Evolutionary conservation across 768 basidiomycete species (phyloP), one percentile per base, ranked within the genome.

Genomic region (Tulasnella sp.): DNA sequence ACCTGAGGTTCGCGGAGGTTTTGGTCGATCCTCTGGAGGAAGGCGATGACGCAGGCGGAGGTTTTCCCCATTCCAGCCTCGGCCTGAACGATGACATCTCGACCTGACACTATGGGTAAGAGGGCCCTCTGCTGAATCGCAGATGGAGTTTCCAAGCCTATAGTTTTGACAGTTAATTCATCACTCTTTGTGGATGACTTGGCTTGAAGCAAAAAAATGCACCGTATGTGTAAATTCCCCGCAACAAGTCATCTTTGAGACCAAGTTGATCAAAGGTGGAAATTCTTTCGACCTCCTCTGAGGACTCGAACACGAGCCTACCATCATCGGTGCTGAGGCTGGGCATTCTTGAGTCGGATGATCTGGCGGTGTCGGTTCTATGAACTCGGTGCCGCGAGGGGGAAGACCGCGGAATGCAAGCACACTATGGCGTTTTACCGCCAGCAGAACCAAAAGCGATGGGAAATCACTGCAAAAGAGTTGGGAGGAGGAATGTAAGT

Each of bases 61-160:
- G 97, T 99, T 95, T 99, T 99, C 90, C 97, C 97, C 50, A 97
- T 98, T 86, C 97, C 97, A 46, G 97, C 98, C 88, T 99, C 97
- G 64, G 97, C 97, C 88, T 98, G 97, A 48, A 97, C 97, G 86
- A 99, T 98, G 81, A 98, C 97, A 90, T 99, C 97, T 83, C 97
- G 93, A 41, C 95, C 95, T 88, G 95, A 94, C 75, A 92, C 95
- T 85, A 99, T 97, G 76, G 97, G 97, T 81, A 97, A 89, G 86
- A 99, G 98, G 75, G 97, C 97, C 83, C 97, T 93, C 87, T 98
- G 96, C 37, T 99, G 97, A 85, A 99, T 98, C 81, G 97, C 97
- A 81, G 97, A 99, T 34, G 97, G 97, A 84, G 96, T 97, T 90
- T 99, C 97, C 84, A 98, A 99, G 86, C 95, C 94, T 90, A 89